Percentiles rank a stretch among this genome's conserved stretches.
These are phyloP conservation scores for Panicum virgatum DNA, from an alignment of 202 grass and related monocot species.

Conservation along the genomic window DNA sequence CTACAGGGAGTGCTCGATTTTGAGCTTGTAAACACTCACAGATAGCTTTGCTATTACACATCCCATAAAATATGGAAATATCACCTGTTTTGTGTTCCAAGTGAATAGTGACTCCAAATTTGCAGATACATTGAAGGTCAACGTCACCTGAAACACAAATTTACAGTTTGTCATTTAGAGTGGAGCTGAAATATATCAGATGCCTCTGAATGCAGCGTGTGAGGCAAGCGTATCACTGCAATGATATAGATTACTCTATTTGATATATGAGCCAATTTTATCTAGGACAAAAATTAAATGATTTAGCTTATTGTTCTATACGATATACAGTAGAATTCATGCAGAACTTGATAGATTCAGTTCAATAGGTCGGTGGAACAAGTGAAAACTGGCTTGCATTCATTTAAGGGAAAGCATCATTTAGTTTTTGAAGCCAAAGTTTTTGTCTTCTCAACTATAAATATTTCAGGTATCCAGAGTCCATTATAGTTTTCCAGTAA, in stretches of 20 bases:
- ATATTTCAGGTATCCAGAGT: neutral
- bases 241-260: neutral
- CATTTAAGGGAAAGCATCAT: neutral
- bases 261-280: neutral
- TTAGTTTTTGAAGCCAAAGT: neutral
- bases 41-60: neutral
- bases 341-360: neutral
- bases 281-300: neutral
- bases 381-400: neutral
- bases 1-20: neutral
- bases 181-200: neutral
- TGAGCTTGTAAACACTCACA: neutral
- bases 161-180: slow-evolving; percentile 12
- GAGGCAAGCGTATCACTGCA: neutral
- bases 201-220: neutral
- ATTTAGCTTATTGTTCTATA: neutral
- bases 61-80: neutral
- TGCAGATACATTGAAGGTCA: slow-evolving; percentile 73
- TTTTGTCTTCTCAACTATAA: neutral
- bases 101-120: slow-evolving; percentile 87
- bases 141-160: slow-evolving; percentile 54
- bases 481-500: neutral
- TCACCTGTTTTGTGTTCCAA: slow-evolving; percentile 96
- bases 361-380: neutral
- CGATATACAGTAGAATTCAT: neutral